These are phyloP conservation scores for Venustampulla echinocandica DNA, from an alignment of 495 filamentous ascomycete genomes.

Conservation along the genomic window DNA sequence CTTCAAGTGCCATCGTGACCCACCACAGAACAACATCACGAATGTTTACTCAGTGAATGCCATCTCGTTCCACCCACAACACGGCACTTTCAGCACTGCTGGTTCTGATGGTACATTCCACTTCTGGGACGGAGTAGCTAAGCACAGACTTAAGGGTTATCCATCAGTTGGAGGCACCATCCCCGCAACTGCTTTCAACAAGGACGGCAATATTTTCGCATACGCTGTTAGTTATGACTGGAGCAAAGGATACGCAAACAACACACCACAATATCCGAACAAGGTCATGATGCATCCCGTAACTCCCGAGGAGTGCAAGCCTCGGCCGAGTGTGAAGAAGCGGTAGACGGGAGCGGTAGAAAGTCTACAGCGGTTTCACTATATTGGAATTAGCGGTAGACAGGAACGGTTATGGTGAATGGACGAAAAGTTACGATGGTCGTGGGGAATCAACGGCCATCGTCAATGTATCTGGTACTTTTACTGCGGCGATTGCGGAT, in stretches of 20 bases:
- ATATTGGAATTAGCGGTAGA: too few relatives aligned
- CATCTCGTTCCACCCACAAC: constrained; percentile 79
- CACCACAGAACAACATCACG: constrained; percentile 51
- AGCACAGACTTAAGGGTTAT: constrained; percentile 79
- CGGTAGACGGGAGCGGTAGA: too few relatives aligned
- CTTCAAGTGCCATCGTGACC: constrained; percentile 88
- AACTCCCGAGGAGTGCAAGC: constrained; percentile 70
- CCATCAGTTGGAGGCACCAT: constrained; percentile 78
- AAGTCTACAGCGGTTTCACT: too few relatives aligned
- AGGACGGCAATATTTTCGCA: constrained; percentile 71
- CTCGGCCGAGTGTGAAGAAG: constrained; percentile 62
- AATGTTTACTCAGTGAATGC: constrained; percentile 87
- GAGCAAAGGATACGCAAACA: constrained; percentile 76
- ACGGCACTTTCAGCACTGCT: constrained; percentile 85
- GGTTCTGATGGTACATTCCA: constrained; percentile 84
- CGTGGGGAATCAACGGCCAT: neutral
- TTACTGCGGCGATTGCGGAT: neutral
- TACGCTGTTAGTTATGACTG: constrained; percentile 93
- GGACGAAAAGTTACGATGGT: neutral
- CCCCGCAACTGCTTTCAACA: constrained; percentile 67
- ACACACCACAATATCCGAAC: constrained; percentile 59
- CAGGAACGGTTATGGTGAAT: too few relatives aligned
- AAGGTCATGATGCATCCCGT: constrained; percentile 86
- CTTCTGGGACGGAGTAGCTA: constrained; percentile 86
- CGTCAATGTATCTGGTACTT: neutral